Evolutionary conservation across 2,329 filamentous ascomycete species (phyloP).

Genomic region (Fusarium sarcochroum): DNA sequence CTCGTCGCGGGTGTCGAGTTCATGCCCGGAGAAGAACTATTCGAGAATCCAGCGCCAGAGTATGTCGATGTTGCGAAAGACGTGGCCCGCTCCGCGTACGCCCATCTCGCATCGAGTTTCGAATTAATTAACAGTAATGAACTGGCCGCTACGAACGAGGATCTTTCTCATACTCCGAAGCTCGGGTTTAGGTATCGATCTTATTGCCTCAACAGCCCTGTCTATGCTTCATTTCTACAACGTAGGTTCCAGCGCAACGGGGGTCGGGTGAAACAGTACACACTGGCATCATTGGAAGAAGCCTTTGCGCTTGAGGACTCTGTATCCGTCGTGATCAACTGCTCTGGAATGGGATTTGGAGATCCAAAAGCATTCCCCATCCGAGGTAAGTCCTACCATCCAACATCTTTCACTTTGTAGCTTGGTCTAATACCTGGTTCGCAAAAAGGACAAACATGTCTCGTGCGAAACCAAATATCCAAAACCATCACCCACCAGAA

Average conservation of each 20-base stretch:
- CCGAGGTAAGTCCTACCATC: not conserved
- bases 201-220: slow-evolving; percentile 4
- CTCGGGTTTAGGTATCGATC: slow-evolving; percentile 9
- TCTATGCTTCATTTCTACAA: slow-evolving; percentile 5
- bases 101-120: not conserved
- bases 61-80: not conserved
- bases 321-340: not conserved
- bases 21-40: slow-evolving; percentile 8
- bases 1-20: not conserved
- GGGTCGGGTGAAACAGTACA: not conserved
- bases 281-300: slow-evolving; percentile 1
- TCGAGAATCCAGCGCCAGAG: not conserved
- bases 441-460: slow-evolving; percentile 8
- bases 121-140: not conserved
- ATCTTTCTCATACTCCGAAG: too few species aligned
- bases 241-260: slow-evolving; percentile 1
- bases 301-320: not conserved
- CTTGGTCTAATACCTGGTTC: not conserved
- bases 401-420: too few species aligned
- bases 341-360: slow-evolving; percentile 7
- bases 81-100: not conserved
- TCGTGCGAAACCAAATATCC: not conserved
- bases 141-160: not conserved
- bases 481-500: slow-evolving; percentile 1
- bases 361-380: slow-evolving; percentile 7